Evolutionary conservation across 1,284 basidiomycete species (phyloP).

Genomic region (Puccinia triticina): DNA sequence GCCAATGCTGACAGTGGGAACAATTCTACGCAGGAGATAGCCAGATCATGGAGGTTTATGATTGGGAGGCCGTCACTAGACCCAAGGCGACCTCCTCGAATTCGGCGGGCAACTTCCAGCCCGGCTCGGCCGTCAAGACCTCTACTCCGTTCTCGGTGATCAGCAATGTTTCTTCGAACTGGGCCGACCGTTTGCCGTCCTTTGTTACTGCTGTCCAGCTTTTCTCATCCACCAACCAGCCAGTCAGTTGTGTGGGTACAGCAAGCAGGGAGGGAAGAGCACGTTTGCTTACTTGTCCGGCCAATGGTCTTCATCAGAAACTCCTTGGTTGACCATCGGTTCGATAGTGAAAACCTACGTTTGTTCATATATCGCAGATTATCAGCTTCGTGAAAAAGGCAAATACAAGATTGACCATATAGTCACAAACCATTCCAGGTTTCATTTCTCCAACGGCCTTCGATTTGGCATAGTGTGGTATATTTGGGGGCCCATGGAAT

Average conservation of each 20-base stretch:
- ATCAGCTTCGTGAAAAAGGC: no score
- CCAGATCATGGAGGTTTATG: neutral
- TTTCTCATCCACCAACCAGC: conserved; percentile 66
- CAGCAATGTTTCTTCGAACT: conserved; percentile 93
- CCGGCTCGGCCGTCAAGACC: conserved; percentile 71
- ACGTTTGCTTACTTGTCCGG: conserved; percentile 54
- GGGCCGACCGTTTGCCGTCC: conserved; percentile 85
- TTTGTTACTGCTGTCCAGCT: conserved; percentile 86
- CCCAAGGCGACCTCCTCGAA: conserved; percentile 43
- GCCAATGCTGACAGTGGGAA: no score
- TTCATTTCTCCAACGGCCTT: conserved; percentile 63
- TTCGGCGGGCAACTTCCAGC: conserved; percentile 46
- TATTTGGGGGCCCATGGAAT: conserved; percentile 62
- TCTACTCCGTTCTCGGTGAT: conserved; percentile 91
- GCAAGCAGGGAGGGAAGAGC: neutral
- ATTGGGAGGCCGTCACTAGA: conserved; percentile 5
- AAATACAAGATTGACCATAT: neutral
- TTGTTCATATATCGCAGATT: neutral
- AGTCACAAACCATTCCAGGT: conserved; percentile 41
- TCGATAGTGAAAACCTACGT: conserved; percentile 62
- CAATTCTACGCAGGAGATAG: no score
- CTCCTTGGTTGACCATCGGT: conserved; percentile 83
- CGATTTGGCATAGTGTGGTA: conserved; percentile 62
- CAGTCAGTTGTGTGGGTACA: conserved; percentile 61
- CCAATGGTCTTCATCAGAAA: conserved; percentile 57